phyloP scores from a whole-genome alignment of 176 grass and related monocot species.

The Rhipidocladum racemiflorum region DNA sequence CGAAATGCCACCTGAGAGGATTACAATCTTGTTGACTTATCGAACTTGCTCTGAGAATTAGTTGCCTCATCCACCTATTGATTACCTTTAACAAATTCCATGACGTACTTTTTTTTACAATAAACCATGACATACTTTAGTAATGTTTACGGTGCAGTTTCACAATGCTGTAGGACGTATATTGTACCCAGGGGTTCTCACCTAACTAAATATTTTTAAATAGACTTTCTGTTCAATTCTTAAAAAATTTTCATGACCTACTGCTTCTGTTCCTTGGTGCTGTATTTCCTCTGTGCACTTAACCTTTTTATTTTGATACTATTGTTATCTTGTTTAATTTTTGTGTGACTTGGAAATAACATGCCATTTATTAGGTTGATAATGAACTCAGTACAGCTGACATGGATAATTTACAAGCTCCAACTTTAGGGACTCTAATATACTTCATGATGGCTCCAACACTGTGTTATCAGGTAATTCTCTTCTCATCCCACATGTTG shows the following conservation, averaged over 20 bases:
- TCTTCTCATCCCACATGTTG: neutral
- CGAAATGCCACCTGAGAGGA: neutral
- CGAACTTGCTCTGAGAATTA: neutral
- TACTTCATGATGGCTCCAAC: constrained; percentile 97
- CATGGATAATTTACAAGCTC: constrained; percentile 54
- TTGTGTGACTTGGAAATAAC: constrained; percentile 25
- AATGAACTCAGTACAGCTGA: constrained; percentile 40
- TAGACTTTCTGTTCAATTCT: neutral
- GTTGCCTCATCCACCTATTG: neutral
- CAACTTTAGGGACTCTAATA: constrained; percentile 61
- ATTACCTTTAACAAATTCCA: constrained; percentile 6
- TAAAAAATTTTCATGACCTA: neutral
- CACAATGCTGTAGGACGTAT: neutral
- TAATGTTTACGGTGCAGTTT: constrained; percentile 3
- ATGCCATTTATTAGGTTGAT: constrained; percentile 34
- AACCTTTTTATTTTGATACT: constrained; percentile 2
- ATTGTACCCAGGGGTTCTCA: neutral
- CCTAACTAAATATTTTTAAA: constrained; percentile 7
- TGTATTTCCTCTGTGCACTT: neutral
- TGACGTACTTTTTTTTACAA: neutral
- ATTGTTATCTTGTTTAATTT: neutral
- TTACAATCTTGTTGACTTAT: neutral
- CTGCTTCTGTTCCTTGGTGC: neutral
- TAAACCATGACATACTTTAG: too few relatives aligned
- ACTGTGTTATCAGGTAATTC: constrained; percentile 89